These are phyloP conservation scores for Acanthamoeba triangularis DNA, from an alignment of 208 protist species.

Conservation along the genomic window DNA sequence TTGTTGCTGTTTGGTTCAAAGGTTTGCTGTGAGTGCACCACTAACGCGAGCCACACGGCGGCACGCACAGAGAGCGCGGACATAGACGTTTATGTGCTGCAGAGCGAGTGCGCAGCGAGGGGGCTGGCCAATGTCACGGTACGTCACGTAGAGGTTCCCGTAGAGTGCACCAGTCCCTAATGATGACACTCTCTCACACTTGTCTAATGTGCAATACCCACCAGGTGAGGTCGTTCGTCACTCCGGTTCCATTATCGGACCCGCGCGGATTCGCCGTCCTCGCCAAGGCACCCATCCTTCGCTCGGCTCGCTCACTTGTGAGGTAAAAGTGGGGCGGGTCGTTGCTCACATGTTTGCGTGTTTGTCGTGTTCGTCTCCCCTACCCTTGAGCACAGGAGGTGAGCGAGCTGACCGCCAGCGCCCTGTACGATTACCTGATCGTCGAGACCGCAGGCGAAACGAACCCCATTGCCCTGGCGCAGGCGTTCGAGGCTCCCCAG, in stretches of 20 bases:
- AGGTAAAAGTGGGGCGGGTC: too few relatives aligned
- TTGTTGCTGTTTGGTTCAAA: too few relatives aligned
- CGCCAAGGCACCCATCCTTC: too few relatives aligned
- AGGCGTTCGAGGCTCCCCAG: not conserved
- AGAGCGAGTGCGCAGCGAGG: not conserved
- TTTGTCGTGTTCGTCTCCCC: too few relatives aligned
- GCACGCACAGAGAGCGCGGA: not conserved
- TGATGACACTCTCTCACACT: too few relatives aligned
- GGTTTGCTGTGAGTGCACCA: too few relatives aligned
- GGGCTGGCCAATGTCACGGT: not conserved
- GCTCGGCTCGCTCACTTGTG: too few relatives aligned
- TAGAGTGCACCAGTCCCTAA: too few relatives aligned
- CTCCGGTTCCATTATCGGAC: not conserved
- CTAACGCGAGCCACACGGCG: too few relatives aligned
- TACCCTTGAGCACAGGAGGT: conserved; percentile 21
- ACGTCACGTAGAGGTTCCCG: too few relatives aligned
- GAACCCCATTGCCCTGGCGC: not conserved
- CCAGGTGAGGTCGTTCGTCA: conserved; percentile 26
- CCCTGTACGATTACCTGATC: conserved; percentile 3
- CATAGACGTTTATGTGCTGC: not conserved
- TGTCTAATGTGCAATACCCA: too few relatives aligned
- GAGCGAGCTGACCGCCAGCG: not conserved
- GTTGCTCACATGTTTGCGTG: too few relatives aligned
- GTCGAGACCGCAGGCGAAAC: conserved; percentile 6
- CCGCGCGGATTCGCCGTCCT: not conserved